Percentiles rank a stretch among this genome's conserved stretches.
Conservation (phyloP, 768 basidiomycete genomes). For the Lactarius indigo region DNA sequence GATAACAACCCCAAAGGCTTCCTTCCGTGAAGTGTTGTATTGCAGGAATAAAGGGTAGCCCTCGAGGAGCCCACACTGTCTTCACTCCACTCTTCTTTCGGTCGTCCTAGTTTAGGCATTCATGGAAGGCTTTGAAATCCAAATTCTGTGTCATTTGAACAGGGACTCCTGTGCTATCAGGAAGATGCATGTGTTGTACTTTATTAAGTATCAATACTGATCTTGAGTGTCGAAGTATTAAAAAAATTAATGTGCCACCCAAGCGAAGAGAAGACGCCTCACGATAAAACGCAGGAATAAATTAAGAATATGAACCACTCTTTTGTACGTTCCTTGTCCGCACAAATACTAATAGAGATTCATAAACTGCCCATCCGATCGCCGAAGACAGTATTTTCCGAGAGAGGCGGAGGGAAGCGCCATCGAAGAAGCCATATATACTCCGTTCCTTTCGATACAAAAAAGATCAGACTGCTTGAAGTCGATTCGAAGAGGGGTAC, state of each 20-base stretch:
- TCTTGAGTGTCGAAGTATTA: neutral
- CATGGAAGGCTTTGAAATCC: neutral
- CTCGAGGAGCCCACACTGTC: neutral
- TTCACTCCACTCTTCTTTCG: neutral
- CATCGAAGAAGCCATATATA: conserved; percentile 78
- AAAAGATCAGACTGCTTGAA: neutral
- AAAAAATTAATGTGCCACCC: neutral
- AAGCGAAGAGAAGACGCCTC: neutral
- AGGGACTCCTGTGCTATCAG: neutral
- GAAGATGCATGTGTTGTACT: neutral
- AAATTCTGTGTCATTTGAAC: too few species aligned
- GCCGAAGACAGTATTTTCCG: conserved; percentile 87
- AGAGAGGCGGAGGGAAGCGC: conserved; percentile 74
- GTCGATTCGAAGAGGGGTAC: conserved; percentile 26
- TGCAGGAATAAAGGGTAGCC: neutral
- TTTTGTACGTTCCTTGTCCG: conserved; percentile 27
- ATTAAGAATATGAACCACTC: neutral
- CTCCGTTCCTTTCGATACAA: conserved; percentile 67
- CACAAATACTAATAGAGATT: conserved; percentile 65
- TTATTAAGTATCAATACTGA: too few species aligned
- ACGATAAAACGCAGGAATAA: neutral
- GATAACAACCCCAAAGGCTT: conserved; percentile 36
- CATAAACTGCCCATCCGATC: conserved; percentile 91
- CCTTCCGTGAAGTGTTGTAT: conserved; percentile 2
- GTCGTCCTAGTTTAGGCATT: neutral